phyloP scores from a whole-genome alignment of 2,329 filamentous ascomycete species.

The Talaromyces sp. region DNA sequence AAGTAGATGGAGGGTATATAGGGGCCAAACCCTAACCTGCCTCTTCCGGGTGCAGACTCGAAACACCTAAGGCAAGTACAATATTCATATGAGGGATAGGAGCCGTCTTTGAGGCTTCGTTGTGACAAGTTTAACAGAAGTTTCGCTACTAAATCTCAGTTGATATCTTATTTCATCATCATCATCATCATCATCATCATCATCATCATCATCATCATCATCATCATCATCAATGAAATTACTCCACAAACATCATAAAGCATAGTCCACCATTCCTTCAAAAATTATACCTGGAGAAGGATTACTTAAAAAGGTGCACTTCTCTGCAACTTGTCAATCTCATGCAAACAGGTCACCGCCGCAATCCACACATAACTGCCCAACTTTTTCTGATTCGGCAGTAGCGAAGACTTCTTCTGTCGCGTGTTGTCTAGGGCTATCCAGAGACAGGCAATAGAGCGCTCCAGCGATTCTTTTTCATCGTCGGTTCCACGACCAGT shows the following conservation, averaged over 20 bases:
- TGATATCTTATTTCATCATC: background rate
- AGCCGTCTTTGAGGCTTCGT: too few relatives aligned
- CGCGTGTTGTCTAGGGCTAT: constrained; percentile 18
- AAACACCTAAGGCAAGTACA: too few relatives aligned
- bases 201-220: too few relatives aligned
- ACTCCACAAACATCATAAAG: background rate
- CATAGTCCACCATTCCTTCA: background rate
- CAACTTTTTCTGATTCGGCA: constrained; percentile 18
- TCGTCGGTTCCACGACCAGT: constrained; percentile 20
- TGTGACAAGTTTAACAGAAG: too few relatives aligned
- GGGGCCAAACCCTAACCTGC: background rate
- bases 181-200: too few relatives aligned
- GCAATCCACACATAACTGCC: constrained; percentile 28
- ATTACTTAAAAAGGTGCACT: constrained; percentile 16
- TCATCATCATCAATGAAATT: background rate
- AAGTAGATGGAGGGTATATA: background rate
- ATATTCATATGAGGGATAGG: too few relatives aligned
- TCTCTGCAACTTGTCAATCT: constrained; percentile 25
- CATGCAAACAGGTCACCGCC: constrained; percentile 25
- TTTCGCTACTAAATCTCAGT: too few relatives aligned
- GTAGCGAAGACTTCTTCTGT: background rate
- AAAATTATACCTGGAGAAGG: background rate
- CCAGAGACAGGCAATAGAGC: constrained; percentile 28
- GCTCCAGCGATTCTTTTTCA: constrained; percentile 25
- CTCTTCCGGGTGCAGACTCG: too few relatives aligned